These are phyloP conservation scores for Aspergillus nidulans DNA, from an alignment of 495 filamentous ascomycete species.

Conservation along the genomic window DNA sequence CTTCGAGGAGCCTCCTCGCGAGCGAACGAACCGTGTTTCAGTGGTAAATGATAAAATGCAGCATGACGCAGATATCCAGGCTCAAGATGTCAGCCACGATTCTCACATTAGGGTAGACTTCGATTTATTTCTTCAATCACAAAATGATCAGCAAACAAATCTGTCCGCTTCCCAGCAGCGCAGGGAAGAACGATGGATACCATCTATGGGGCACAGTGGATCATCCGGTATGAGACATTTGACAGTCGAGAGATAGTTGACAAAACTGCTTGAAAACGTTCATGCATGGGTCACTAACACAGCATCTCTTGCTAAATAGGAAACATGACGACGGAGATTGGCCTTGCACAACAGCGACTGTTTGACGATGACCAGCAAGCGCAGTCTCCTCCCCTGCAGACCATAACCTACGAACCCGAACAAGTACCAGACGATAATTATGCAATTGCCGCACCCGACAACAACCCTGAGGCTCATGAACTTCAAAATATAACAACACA, in stretches of 20 bases:
- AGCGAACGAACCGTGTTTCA: constrained; percentile 15
- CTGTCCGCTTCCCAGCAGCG: constrained; percentile 34
- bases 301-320: constrained; percentile 12
- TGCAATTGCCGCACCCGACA: neutral
- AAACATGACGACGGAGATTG: constrained; percentile 39
- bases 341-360: constrained; percentile 31
- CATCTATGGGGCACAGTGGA: constrained; percentile 24
- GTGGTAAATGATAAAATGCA: constrained; percentile 2
- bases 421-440: neutral
- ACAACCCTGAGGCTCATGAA: neutral
- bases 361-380: constrained; percentile 32
- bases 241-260: neutral
- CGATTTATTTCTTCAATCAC: constrained; percentile 38
- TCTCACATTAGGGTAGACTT: constrained; percentile 32
- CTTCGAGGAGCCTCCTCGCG: constrained; percentile 27
- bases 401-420: neutral
- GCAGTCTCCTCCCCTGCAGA: constrained; percentile 13
- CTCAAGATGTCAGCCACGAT: constrained; percentile 9
- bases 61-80: constrained; percentile 7
- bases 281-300: neutral
- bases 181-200: constrained; percentile 40
- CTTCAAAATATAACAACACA: neutral
- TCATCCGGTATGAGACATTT: constrained; percentile 34
- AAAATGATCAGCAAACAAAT: constrained; percentile 16
- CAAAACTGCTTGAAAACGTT: neutral